Evolutionary conservation across 331 rosid species (phyloP).

Genomic region (Rhamnella rubrinervis): DNA sequence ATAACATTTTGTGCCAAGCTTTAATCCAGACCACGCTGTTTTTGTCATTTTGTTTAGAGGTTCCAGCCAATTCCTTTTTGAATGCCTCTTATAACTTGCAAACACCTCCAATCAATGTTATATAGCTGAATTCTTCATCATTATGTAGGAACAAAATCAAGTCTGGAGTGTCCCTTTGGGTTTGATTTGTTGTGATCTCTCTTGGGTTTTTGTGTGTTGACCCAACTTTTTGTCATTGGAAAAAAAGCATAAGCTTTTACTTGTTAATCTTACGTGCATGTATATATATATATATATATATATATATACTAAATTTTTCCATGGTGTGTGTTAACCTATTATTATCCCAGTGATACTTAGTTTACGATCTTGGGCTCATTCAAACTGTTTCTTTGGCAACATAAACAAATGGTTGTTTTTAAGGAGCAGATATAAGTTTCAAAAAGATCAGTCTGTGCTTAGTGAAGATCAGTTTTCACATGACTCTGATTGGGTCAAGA

Average conservation of each 20-base stretch:
- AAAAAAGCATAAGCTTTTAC: background rate
- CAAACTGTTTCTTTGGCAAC: background rate
- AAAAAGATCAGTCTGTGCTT: slow-evolving; percentile 61
- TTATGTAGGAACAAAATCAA: too few relatives aligned
- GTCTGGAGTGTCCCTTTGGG: too few relatives aligned
- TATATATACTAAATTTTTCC: too few relatives aligned
- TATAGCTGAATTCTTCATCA: too few relatives aligned
- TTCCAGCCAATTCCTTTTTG: background rate
- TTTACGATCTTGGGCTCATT: background rate
- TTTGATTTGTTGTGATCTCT: too few relatives aligned
- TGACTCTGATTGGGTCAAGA: slow-evolving; percentile 55
- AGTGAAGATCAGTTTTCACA: slow-evolving; percentile 65
- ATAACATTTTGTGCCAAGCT: background rate
- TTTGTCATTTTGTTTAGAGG: background rate
- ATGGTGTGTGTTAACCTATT: too few relatives aligned
- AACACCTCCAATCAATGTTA: background rate
- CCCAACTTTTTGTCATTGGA: too few relatives aligned
- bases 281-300: too few relatives aligned
- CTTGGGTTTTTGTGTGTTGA: too few relatives aligned
- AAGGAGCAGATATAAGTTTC: slow-evolving; percentile 64
- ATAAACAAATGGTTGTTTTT: slow-evolving; percentile 10
- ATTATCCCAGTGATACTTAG: too few relatives aligned
- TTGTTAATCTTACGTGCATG: too few relatives aligned
- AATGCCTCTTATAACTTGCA: too few relatives aligned
- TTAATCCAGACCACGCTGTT: background rate